A percentile compares a stretch with the other conserved stretches of the same genome.
Evolutionary conservation across 2,329 filamentous ascomycete species (phyloP).

Genomic region (Arthrobotrys sinensis): DNA sequence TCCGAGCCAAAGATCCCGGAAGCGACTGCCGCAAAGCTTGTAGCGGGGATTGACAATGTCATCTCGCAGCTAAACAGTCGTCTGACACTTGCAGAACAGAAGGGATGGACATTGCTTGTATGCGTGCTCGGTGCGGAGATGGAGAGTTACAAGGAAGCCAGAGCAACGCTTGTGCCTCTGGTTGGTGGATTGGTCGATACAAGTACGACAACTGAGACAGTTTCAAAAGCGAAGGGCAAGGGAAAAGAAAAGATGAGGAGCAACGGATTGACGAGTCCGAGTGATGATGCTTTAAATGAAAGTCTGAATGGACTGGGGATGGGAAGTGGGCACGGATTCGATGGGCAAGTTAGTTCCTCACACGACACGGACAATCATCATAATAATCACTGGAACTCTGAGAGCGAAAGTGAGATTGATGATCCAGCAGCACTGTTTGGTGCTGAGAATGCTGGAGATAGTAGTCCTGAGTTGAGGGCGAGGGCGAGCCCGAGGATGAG

Average conservation of each 20-base stretch:
- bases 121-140: conserved; percentile 82
- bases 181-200: conserved; percentile 48
- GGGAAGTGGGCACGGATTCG: conserved; percentile 33
- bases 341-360: neutral
- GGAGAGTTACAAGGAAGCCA: conserved; percentile 75
- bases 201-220: conserved; percentile 33
- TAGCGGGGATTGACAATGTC: conserved; percentile 57
- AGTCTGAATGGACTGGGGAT: conserved; percentile 44
- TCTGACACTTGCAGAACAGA: conserved; percentile 74
- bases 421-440: conserved; percentile 57
- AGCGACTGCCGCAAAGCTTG: conserved; percentile 39
- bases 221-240: conserved; percentile 47
- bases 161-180: conserved; percentile 41
- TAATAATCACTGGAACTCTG: conserved; percentile 53
- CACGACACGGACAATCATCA: conserved; percentile 24
- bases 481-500: conserved; percentile 46
- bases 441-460: conserved; percentile 35
- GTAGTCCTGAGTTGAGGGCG: conserved; percentile 50
- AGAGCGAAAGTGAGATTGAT: conserved; percentile 58
- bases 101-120: conserved; percentile 83
- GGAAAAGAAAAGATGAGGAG: conserved; percentile 24
- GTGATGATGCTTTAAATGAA: conserved; percentile 53
- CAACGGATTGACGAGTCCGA: conserved; percentile 40
- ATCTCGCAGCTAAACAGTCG: conserved; percentile 65
- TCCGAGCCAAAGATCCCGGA: conserved; percentile 46